Conservation (phyloP, 176 grass and related monocot genomes). For the Typha latifolia region DNA sequence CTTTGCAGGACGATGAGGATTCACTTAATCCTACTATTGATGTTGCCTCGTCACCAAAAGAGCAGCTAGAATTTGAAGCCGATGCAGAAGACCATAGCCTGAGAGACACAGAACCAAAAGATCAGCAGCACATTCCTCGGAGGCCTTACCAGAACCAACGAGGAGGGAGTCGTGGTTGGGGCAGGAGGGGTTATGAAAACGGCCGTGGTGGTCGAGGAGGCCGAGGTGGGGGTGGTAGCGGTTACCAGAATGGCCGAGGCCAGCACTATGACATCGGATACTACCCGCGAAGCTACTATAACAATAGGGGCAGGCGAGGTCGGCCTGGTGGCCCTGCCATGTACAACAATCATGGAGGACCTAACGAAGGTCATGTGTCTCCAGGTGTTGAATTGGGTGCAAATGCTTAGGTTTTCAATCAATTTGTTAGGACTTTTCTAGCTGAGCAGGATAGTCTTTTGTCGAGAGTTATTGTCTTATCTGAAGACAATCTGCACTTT, state of each 20-base stretch:
- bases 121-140: conserved; percentile 33
- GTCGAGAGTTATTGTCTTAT: no score
- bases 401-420: conserved; percentile 32
- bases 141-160: conserved; percentile 40
- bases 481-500: no score
- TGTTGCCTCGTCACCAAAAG: conserved; percentile 18
- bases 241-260: conserved; percentile 33
- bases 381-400: conserved; percentile 41
- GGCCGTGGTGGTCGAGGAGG: conserved; percentile 44
- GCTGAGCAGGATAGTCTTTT: no score
- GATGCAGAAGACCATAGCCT: conserved; percentile 37
- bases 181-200: conserved; percentile 39
- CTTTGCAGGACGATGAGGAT: conserved; percentile 39
- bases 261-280: conserved; percentile 45
- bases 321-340: conserved; percentile 34
- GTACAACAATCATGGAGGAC: conserved; percentile 33
- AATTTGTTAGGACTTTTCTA: conserved; percentile 7
- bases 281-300: conserved; percentile 45
- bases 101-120: conserved; percentile 28
- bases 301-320: conserved; percentile 44
- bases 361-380: conserved; percentile 25
- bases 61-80: conserved; percentile 38
- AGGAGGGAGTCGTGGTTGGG: conserved; percentile 28
- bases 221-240: conserved; percentile 14
- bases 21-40: conserved; percentile 20